A percentile compares a stretch with the other conserved stretches of the same genome.
Evolutionary conservation across 2,329 filamentous ascomycete species (phyloP).

Genomic region (Claviceps humidiphila): DNA sequence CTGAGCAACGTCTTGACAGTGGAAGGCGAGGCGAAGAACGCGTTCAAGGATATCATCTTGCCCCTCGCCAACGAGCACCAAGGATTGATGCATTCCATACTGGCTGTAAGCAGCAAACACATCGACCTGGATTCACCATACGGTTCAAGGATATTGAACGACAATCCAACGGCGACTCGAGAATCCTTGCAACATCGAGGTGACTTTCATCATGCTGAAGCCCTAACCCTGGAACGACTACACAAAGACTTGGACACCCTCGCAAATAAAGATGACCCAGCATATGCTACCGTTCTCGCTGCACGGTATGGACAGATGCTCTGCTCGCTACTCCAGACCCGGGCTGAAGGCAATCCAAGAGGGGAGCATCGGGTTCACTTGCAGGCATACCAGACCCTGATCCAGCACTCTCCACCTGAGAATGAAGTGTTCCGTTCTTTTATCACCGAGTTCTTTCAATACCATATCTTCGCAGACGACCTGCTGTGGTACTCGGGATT

Average conservation of each 20-base stretch:
- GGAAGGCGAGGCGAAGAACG: conserved; percentile 67
- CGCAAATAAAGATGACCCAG: conserved; percentile 28
- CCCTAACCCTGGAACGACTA: conserved; percentile 40
- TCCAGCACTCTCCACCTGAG: conserved; percentile 46
- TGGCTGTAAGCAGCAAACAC: conserved; percentile 73
- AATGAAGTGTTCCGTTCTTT: conserved; percentile 52
- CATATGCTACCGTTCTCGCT: conserved; percentile 33
- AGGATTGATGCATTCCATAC: conserved; percentile 80
- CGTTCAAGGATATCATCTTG: conserved; percentile 72
- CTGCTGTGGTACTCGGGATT: conserved; percentile 37
- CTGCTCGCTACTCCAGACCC: conserved; percentile 44
- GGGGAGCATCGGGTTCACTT: conserved; percentile 74
- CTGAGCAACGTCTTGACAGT: conserved; percentile 73
- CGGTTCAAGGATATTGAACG: conserved; percentile 36
- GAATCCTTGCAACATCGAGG: conserved; percentile 37
- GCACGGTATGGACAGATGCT: conserved; percentile 51
- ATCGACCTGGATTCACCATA: conserved; percentile 47
- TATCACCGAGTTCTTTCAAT: conserved; percentile 71
- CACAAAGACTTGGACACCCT: conserved; percentile 31
- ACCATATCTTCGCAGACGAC: conserved; percentile 58
- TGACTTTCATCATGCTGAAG: conserved; percentile 41
- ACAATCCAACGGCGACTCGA: conserved; percentile 32
- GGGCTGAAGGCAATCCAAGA: conserved; percentile 39
- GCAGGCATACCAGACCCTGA: conserved; percentile 58
- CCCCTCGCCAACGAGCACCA: conserved; percentile 69